phyloP scores from a whole-genome alignment of 2,329 filamentous ascomycete species.

The Lecanicillium sp. region DNA sequence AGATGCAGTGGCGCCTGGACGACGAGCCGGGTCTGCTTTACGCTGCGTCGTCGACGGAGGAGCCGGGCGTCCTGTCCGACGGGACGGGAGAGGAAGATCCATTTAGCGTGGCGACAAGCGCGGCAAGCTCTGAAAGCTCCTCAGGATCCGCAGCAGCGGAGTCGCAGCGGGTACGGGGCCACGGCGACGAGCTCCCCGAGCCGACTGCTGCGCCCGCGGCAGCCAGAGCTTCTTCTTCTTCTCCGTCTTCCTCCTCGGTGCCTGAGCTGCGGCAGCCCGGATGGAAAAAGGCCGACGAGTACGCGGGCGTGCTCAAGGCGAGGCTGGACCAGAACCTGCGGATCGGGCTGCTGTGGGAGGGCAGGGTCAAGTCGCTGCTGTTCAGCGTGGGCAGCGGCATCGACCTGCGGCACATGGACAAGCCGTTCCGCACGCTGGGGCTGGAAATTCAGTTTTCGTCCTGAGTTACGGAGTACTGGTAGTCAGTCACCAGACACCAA shows the following conservation, averaged over 20 bases:
- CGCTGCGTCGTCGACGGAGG: too few species aligned
- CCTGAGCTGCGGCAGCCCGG: slow-evolving; percentile 16
- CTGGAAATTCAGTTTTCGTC: slow-evolving; percentile 80
- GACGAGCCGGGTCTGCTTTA: too few species aligned
- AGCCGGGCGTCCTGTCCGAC: slow-evolving; percentile 15
- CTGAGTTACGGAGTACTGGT: too few species aligned
- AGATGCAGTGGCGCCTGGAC: slow-evolving; percentile 45
- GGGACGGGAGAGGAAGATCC: slow-evolving; percentile 11
- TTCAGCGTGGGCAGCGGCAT: slow-evolving; percentile 87
- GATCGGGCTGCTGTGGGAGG: slow-evolving; percentile 87
- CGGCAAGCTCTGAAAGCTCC: too few species aligned
- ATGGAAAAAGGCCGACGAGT: slow-evolving; percentile 50
- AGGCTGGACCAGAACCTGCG: slow-evolving; percentile 82
- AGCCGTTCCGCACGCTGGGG: slow-evolving; percentile 70
- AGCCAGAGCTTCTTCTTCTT: too few species aligned
- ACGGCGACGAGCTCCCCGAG: too few species aligned
- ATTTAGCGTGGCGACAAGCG: slow-evolving; percentile 5
- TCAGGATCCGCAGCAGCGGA: too few species aligned
- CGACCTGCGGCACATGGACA: slow-evolving; percentile 68
- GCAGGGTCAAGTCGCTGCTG: slow-evolving; percentile 82
- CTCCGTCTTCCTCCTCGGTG: too few species aligned
- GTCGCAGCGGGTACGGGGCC: slow-evolving; percentile 12
- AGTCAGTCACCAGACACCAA: too few species aligned
- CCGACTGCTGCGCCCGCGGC: too few species aligned
- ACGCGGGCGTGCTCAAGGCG: slow-evolving; percentile 83